Evolutionary conservation across 192 early-diverging fungal species (phyloP), one percentile per base, ranked within the genome.

Genomic region (Anaeromyces robustus): DNA sequence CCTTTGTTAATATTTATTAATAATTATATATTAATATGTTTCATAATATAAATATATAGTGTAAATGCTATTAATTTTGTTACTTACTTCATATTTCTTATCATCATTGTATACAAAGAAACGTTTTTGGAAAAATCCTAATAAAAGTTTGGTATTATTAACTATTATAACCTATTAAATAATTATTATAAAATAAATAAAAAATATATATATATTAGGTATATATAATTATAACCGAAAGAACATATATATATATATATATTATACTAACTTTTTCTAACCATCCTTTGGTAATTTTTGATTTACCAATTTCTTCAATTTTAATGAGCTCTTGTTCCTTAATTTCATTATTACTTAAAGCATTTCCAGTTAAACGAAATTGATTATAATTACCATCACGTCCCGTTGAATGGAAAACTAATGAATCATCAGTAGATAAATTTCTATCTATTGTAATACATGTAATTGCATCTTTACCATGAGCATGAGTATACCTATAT

Each of bases 281-380:
- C 90, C 93, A 92, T 12, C 94, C 95, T 39, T 86, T 87, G 11
- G 95, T 95, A 32, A 96, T 86, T 79, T 89, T 89, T n/a, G 88
- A 86, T 30, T 82, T 93, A 89, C 22, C 90, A 30, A 39, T 80
- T 39, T 80, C 85, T 79, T 81, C 77, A 26, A 41, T 83, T 29
- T 81, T 79, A 17, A 31, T 30, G 29, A 26, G 77, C 6, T 32
- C 77, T 31, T 81, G 32, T 29, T 7, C 79, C n/a, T n/a, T n/a
- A n/a, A 14, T 78, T 32, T 5, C 19, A 31, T 30, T 80, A 85
- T 18, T 11, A 85, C 29, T 81, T 12, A 43, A 81, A 82, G 26
- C 12, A 29, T 34, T 39, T 84, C 85, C 26, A 80, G 84, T 78
- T 77, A 79, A 16, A 91, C 82, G 4, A 86, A 84, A 80, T 30